Evolutionary conservation across 129 eudicot genomes (phyloP).

Genomic region (Daucus carota): DH1_v3.0 NC_030381.2:30802001-30802500

Average conservation of each 20-base stretch:
- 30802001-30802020: no score
- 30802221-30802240: neutral
- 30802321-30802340: neutral
- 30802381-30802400: neutral
- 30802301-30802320: neutral
- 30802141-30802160: neutral
- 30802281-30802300: neutral
- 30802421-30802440: neutral
- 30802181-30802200: no score
- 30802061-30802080: no score
- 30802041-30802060: no score
- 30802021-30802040: no score
- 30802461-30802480: conserved; percentile 93
- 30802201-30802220: no score
- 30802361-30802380: no score
- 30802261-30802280: no score
- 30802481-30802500: conserved; percentile 63
- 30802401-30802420: neutral
- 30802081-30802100: no score
- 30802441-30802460: conserved; percentile 29
- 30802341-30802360: neutral
- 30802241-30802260: neutral
- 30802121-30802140: no score
- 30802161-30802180: no score
- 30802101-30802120: no score